Base-by-base conservation (phyloP, 352 stramenopile genomes). In the Phytophthora sansomeana region DNA sequence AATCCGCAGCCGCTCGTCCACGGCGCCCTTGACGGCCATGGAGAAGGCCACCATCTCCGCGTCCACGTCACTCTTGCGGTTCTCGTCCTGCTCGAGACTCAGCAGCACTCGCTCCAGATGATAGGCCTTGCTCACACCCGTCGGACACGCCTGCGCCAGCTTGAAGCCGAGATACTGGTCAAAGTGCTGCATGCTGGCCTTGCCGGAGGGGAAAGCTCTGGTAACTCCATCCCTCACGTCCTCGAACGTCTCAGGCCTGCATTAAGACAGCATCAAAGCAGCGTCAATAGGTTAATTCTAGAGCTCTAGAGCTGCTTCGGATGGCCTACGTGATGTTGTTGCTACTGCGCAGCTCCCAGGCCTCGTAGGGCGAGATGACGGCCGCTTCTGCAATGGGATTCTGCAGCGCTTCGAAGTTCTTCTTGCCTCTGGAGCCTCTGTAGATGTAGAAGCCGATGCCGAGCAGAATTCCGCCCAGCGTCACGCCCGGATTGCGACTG, bases 331-430 rank as follows among this genome's bases (percentile, higher is more conserved):
- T 92, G 67, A 95, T 89, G 50, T 83, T 75, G 67, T 95, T 95
- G 33, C 72, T 81, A 63, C 80, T 91, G 38, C 87, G 85, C 63
- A 95, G 70, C 63, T 95, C 87, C 81, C 83, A 95, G 38, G 87
- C 87, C 63, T 95, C 87, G 65, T 93, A 95, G 30, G 87, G 87
- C 24, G 87, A 93, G 60, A 95, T 93, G 29, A 91, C 79, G 41
- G 87, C 81, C 2, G 60, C 56, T 52, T 95, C 87, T 5, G 82
- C 83, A 59, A 95, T 90, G 17, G 85, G 83, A 57, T 72, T 74
- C 74, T 93, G 87, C 62, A 86, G 29, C 32, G 67, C 69, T 39
- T 92, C 86, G 55, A 95, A 95, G 72, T 92, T 91, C 54, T 89
- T 92, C 63, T 92, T 93, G 66, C 82, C 81, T 33, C 76, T 62